Evolutionary conservation across 164 flowering plant species (phyloP).

Genomic region (Kalanchoe fedtschenkoi): DNA sequence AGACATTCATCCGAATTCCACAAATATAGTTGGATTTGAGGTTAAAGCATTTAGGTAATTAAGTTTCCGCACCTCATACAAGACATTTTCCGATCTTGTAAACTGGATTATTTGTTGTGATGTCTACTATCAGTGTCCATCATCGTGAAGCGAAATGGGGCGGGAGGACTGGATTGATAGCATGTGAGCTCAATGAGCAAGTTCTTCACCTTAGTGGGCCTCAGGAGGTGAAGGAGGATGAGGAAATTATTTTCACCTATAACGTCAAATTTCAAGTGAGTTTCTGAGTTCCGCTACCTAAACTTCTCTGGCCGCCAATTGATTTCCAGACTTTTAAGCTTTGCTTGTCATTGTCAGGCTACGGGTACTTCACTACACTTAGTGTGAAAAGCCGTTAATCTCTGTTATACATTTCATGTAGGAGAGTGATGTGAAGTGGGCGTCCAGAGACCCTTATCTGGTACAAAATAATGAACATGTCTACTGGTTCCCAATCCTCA

Average conservation of each 20-base stretch:
- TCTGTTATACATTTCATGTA: constrained; percentile 8
- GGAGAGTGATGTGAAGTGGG: constrained; percentile 71
- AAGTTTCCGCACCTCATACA: not conserved
- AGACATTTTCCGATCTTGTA: too few species aligned
- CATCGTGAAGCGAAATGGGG: constrained; percentile 31
- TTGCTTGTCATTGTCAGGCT: too few species aligned
- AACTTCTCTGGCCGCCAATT: too few species aligned
- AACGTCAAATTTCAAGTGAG: constrained; percentile 57
- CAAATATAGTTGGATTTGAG: constrained; percentile 11
- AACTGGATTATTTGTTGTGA: too few species aligned
- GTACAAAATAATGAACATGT: constrained; percentile 50
- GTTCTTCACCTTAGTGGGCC: constrained; percentile 36
- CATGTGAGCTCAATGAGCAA: constrained; percentile 48
- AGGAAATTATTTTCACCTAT: constrained; percentile 63
- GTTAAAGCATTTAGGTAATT: not conserved
- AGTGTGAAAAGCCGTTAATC: not conserved
- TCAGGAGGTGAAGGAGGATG: constrained; percentile 46
- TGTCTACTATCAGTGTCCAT: constrained; percentile 11
- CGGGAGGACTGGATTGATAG: constrained; percentile 27
- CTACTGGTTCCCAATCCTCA: constrained; percentile 64
- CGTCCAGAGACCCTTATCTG: constrained; percentile 62
- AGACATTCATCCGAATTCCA: not conserved
- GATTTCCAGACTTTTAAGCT: too few species aligned
- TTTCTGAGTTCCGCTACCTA: too few species aligned
- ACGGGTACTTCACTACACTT: too few species aligned